Percentiles rank a stretch among this genome's conserved stretches.
Evolutionary conservation across 1,284 basidiomycete genomes (phyloP).

Genomic region (Cutaneotrichosporon cyanovorans): DNA sequence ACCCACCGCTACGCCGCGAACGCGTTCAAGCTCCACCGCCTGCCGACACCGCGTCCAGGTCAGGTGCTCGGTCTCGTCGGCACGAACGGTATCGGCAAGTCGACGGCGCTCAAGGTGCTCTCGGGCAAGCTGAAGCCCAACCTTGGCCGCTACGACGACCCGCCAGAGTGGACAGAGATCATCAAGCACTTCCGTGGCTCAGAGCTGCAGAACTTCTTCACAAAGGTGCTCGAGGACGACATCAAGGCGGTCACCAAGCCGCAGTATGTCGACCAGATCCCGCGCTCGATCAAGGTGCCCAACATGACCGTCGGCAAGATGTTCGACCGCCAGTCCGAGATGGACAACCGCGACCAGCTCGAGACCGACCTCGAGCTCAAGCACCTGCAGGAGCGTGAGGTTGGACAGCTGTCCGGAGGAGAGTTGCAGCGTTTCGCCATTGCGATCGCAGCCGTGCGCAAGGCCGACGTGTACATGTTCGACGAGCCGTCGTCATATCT

Average conservation of each 20-base stretch:
- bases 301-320: slow-evolving; percentile 75
- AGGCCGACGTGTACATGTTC: slow-evolving; percentile 64
- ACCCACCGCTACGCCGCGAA: slow-evolving; percentile 97
- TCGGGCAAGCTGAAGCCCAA: slow-evolving; percentile 88
- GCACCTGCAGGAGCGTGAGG: slow-evolving; percentile 73
- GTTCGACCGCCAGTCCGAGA: slow-evolving; percentile 58
- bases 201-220: slow-evolving; percentile 96
- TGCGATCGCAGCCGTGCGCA: slow-evolving; percentile 57
- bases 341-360: slow-evolving; percentile 66
- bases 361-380: slow-evolving; percentile 77
- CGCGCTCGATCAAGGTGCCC: slow-evolving; percentile 80
- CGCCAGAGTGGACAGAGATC: slow-evolving; percentile 96
- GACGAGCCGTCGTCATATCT: slow-evolving; percentile 94
- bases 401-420: slow-evolving; percentile 81
- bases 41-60: slow-evolving; percentile 88
- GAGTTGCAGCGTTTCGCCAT: slow-evolving; percentile 88
- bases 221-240: slow-evolving; percentile 96
- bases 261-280: slow-evolving; percentile 98
- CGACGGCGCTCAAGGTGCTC: slow-evolving; percentile 87
- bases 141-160: slow-evolving; percentile 53
- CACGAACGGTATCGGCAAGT: slow-evolving; percentile 98
- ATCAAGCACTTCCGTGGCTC: slow-evolving; percentile 95
- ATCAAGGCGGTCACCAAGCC: slow-evolving; percentile 96
- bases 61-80: slow-evolving; percentile 93
- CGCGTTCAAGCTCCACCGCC: slow-evolving; percentile 92